These are phyloP conservation scores for Symbiotaphrina buchneri DNA, from an alignment of 495 filamentous ascomycete genomes.

Conservation along the genomic window DNA sequence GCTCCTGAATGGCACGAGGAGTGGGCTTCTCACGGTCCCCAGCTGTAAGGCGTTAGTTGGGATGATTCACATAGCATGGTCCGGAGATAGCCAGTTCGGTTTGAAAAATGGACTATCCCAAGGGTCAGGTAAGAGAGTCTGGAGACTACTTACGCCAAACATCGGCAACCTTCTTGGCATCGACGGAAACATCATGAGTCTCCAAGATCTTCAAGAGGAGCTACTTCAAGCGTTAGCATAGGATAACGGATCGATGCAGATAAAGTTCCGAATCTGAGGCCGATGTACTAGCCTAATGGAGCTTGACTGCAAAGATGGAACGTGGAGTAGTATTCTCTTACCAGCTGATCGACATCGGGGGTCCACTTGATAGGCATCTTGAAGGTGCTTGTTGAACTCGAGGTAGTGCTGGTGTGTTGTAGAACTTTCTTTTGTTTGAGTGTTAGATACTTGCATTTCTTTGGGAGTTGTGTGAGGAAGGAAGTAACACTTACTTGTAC, in stretches of 20 bases:
- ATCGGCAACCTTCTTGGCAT: slow-evolving; percentile 16
- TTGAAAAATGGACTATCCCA: neutral
- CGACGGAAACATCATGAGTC: slow-evolving; percentile 17
- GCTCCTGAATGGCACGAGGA: slow-evolving; percentile 24
- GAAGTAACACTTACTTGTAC: too few species aligned
- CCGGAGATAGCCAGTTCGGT: neutral
- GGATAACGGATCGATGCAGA: too few species aligned
- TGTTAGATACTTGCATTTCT: too few species aligned
- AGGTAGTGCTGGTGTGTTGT: neutral
- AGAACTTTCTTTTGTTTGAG: too few species aligned
- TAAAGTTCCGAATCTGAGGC: neutral
- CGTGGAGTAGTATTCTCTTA: slow-evolving; percentile 7
- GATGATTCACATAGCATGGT: neutral
- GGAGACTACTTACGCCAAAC: slow-evolving; percentile 21
- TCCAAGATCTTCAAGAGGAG: slow-evolving; percentile 24
- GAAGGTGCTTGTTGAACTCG: neutral
- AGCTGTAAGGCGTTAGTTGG: slow-evolving; percentile 6
- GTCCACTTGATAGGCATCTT: slow-evolving; percentile 22
- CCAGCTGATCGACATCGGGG: slow-evolving; percentile 17
- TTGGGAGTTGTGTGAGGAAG: too few species aligned
- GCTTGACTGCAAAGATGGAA: neutral
- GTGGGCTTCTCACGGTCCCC: slow-evolving; percentile 14
- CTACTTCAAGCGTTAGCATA: slow-evolving; percentile 11
- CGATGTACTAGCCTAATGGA: neutral
- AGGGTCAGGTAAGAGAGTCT: neutral